Conservation (phyloP, 2,329 filamentous ascomycete genomes). For the Pyrenochaeta sp. region DNA sequence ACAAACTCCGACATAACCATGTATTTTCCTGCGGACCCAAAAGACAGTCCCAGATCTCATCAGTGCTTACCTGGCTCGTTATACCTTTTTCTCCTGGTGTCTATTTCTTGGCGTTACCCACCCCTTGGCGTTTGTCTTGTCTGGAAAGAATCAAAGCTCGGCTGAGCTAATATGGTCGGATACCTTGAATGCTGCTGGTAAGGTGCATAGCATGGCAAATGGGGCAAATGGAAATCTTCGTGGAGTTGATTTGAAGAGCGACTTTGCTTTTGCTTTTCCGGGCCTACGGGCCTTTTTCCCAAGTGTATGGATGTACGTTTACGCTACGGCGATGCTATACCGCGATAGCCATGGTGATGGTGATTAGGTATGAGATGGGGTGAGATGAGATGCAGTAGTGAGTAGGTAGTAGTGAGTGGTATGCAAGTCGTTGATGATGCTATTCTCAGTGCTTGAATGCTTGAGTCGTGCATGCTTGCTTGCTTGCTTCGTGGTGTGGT, state of each 20-base stretch:
- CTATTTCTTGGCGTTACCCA: not conserved
- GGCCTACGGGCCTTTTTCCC: no score
- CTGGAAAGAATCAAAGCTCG: not conserved
- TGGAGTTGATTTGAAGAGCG: not conserved
- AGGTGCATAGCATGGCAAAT: constrained; percentile 6
- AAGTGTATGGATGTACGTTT: constrained; percentile 5
- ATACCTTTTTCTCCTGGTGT: constrained; percentile 16
- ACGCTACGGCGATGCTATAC: constrained; percentile 1
- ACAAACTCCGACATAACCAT: constrained; percentile 15
- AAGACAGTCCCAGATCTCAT: constrained; percentile 11
- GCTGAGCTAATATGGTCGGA: constrained; percentile 2
- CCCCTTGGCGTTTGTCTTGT: constrained; percentile 12
- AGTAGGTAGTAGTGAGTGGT: not conserved
- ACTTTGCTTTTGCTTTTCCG: not conserved
- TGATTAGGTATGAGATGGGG: not conserved
- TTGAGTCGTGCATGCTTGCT: not conserved
- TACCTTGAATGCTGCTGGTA: not conserved
- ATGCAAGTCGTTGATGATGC: constrained; percentile 2
- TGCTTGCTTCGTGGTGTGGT: not conserved
- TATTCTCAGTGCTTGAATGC: not conserved
- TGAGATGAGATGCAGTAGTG: not conserved
- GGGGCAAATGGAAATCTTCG: not conserved
- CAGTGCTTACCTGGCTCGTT: constrained; percentile 10
- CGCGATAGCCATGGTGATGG: no score
- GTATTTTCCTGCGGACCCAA: constrained; percentile 13